These are phyloP conservation scores for Friedmanniomyces simplex DNA, from an alignment of 495 filamentous ascomycete genomes.

Conservation along the genomic window DNA sequence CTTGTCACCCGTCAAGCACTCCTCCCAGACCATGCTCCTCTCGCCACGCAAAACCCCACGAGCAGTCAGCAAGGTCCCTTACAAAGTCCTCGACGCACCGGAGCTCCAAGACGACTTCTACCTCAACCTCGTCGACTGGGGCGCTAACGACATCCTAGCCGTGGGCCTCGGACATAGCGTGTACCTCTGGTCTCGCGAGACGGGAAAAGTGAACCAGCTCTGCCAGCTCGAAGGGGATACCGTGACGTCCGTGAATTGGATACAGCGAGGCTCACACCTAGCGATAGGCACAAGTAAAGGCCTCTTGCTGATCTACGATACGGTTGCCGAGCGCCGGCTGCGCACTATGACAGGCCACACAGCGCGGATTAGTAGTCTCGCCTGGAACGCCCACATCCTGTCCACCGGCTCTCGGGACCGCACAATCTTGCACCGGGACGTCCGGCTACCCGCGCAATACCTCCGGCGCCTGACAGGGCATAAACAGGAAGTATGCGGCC, in stretches of 20 bases:
- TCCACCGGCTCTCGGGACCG: slow-evolving; percentile 93
- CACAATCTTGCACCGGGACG: slow-evolving; percentile 87
- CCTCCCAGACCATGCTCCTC: slow-evolving; percentile 82
- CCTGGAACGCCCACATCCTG: slow-evolving; percentile 96
- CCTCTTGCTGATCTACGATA: slow-evolving; percentile 95
- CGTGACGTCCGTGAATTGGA: slow-evolving; percentile 95
- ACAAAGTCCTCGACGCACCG: slow-evolving; percentile 93
- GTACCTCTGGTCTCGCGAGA: slow-evolving; percentile 96
- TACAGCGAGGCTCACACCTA: slow-evolving; percentile 87
- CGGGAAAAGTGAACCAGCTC: slow-evolving; percentile 77
- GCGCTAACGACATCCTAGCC: slow-evolving; percentile 84
- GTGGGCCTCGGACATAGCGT: slow-evolving; percentile 87
- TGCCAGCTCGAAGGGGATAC: slow-evolving; percentile 89
- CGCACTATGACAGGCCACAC: slow-evolving; percentile 96
- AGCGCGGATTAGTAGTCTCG: slow-evolving; percentile 77
- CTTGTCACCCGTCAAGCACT: slow-evolving; percentile 78
- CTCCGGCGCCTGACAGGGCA: slow-evolving; percentile 77
- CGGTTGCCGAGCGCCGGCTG: slow-evolving; percentile 67
- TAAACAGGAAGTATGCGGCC: slow-evolving; percentile 97
- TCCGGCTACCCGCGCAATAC: slow-evolving; percentile 85
- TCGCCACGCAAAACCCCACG: slow-evolving; percentile 79
- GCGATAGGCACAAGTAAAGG: slow-evolving; percentile 90
- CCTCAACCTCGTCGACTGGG: slow-evolving; percentile 94
- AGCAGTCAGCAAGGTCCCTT: slow-evolving; percentile 88
- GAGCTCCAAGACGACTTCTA: slow-evolving; percentile 97